Conservation (phyloP, 306 rosid species). For the Trichosanthes cucumerina region DNA sequence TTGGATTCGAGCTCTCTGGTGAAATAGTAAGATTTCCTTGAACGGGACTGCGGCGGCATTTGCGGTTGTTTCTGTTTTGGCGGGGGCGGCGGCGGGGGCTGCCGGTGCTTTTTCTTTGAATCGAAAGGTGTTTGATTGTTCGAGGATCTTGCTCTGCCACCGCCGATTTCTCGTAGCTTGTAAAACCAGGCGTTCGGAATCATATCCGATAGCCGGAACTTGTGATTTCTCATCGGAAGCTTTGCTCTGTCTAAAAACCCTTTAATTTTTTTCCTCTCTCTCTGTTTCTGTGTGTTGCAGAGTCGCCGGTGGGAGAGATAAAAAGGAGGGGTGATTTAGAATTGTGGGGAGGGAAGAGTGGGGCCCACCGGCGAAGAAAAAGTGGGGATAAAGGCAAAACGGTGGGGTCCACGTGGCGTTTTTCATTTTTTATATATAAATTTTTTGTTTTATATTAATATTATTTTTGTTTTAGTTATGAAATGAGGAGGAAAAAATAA, state of each 20-base stretch:
- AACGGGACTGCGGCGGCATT: slow-evolving; percentile 22
- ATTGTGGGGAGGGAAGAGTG: not conserved
- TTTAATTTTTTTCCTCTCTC: not conserved
- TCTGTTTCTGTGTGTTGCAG: not conserved
- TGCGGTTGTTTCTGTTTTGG: not conserved
- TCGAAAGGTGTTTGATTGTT: slow-evolving; percentile 14
- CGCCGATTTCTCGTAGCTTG: slow-evolving; percentile 66
- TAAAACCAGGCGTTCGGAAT: slow-evolving; percentile 86
- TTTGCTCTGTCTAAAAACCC: not conserved
- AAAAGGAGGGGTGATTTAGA: not conserved
- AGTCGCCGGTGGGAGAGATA: not conserved
- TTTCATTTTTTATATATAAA: not conserved
- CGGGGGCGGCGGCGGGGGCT: slow-evolving; percentile 16
- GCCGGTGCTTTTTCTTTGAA: slow-evolving; percentile 28
- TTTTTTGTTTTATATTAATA: not conserved
- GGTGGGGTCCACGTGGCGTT: not conserved
- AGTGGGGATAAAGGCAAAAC: slow-evolving; percentile 1
- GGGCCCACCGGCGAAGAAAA: not conserved
- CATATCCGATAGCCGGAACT: slow-evolving; percentile 73
- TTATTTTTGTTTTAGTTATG: no score
- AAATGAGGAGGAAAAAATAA: not conserved
- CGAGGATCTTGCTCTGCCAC: slow-evolving; percentile 6
- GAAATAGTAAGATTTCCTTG: slow-evolving; percentile 80
- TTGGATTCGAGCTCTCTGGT: slow-evolving; percentile 43
- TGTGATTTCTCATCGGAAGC: slow-evolving; percentile 56